These are phyloP conservation scores for Lepiota brunneoincarnata DNA, from an alignment of 768 basidiomycete species.

Conservation along the genomic window DNA sequence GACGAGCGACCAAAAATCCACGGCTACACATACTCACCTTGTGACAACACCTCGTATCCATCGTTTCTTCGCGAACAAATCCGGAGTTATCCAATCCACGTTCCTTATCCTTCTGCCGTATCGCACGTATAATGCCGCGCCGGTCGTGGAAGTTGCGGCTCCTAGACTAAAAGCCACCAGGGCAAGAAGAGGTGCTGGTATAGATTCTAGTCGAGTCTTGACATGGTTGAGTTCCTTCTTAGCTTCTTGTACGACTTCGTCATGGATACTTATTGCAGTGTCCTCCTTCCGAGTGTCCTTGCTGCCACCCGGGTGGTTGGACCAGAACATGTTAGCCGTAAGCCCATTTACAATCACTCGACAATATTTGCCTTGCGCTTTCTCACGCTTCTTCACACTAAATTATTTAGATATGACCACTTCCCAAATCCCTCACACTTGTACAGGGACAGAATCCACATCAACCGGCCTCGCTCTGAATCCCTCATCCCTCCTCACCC, in stretches of 20 bases:
- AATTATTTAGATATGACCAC: too few relatives aligned
- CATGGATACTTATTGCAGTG: not conserved
- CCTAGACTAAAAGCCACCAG: slow-evolving; percentile 40
- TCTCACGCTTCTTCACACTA: too few relatives aligned
- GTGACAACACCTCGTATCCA: slow-evolving; percentile 85
- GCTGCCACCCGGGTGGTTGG: not conserved
- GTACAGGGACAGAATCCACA: too few relatives aligned
- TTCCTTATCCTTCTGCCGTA: slow-evolving; percentile 60
- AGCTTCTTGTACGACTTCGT: not conserved
- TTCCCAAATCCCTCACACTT: too few relatives aligned
- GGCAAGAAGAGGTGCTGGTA: slow-evolving; percentile 27
- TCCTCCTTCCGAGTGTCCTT: not conserved
- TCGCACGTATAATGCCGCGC: slow-evolving; percentile 40
- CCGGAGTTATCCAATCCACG: slow-evolving; percentile 68
- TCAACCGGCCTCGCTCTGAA: not conserved
- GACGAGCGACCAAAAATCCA: not conserved
- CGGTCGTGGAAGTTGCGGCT: slow-evolving; percentile 30
- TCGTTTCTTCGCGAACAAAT: slow-evolving; percentile 50
- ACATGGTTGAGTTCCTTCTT: not conserved
- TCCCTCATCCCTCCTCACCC: slow-evolving; percentile 51
- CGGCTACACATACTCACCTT: slow-evolving; percentile 43
- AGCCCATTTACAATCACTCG: too few relatives aligned
- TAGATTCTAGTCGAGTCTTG: slow-evolving; percentile 20
- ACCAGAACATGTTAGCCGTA: slow-evolving; percentile 6
- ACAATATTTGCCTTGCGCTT: too few relatives aligned